Percentiles rank a stretch among this genome's conserved stretches.
Evolutionary conservation across 257 asterid species (phyloP).

Genomic region (Dorcoceras hygrometricum): DNA sequence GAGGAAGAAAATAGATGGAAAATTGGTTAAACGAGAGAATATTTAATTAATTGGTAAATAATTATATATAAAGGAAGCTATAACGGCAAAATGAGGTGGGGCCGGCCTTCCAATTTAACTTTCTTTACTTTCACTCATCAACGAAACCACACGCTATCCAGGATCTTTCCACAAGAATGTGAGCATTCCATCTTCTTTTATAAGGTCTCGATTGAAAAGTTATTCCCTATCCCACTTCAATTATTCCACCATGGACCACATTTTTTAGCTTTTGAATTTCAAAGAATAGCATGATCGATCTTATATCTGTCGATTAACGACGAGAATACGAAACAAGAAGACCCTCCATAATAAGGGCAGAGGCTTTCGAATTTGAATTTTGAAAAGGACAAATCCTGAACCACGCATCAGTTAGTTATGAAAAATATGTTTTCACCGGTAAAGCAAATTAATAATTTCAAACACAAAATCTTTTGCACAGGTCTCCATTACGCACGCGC

Average conservation of each 20-base stretch:
- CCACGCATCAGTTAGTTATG: background rate
- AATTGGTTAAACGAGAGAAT: slow-evolving; percentile 4
- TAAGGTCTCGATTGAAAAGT: slow-evolving; percentile 16
- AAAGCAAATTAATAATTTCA: too few relatives aligned
- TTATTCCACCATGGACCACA: slow-evolving; percentile 2
- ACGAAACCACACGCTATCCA: slow-evolving; percentile 35
- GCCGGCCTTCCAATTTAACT: slow-evolving; percentile 38
- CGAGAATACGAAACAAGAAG: background rate
- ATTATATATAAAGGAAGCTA: slow-evolving; percentile 26
- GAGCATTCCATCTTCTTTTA: slow-evolving; percentile 18
- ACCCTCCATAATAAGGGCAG: background rate
- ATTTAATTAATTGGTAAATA: slow-evolving; percentile 24
- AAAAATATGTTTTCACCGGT: too few relatives aligned
- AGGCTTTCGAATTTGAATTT: background rate
- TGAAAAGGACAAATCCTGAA: background rate
- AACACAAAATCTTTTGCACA: too few relatives aligned
- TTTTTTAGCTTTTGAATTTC: slow-evolving; percentile 17
- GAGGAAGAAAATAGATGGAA: background rate
- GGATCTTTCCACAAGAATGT: slow-evolving; percentile 24
- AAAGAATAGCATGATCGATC: slow-evolving; percentile 8
- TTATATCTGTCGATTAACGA: background rate
- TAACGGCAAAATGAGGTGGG: slow-evolving; percentile 37
- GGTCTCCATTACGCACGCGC: too few relatives aligned
- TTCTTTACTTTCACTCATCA: slow-evolving; percentile 41
- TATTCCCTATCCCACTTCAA: background rate